These are phyloP conservation scores for Sphagnum contortum DNA, from an alignment of 225 moss, liverwort and hornwort species.

Conservation along the genomic window DNA sequence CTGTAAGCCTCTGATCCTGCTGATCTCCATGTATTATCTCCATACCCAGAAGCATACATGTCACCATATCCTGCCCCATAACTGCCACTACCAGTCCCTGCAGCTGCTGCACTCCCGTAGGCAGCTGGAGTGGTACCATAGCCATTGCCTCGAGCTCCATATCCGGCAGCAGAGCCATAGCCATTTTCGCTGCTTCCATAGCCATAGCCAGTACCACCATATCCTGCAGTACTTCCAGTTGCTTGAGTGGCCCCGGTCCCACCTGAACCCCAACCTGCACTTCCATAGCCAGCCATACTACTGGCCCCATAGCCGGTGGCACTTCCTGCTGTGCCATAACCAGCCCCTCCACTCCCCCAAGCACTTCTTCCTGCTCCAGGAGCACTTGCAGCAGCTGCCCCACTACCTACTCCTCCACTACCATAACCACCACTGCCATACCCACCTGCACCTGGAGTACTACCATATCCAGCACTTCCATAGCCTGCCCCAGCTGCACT, in stretches of 20 bases:
- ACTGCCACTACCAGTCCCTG: constrained; percentile 65
- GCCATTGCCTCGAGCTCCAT: constrained; percentile 80
- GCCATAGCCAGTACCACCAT: constrained; percentile 64
- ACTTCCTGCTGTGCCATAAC: constrained; percentile 64
- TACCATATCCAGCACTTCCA: constrained; percentile 78
- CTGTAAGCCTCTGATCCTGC: constrained; percentile 71
- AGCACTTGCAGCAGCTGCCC: constrained; percentile 48
- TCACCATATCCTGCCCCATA: constrained; percentile 61
- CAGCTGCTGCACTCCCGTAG: constrained; percentile 56
- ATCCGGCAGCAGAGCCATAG: constrained; percentile 66
- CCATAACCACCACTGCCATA: constrained; percentile 69
- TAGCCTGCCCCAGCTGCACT: constrained; percentile 69
- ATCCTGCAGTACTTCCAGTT: constrained; percentile 62
- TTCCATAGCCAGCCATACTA: constrained; percentile 78
- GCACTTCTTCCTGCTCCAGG: constrained; percentile 70
- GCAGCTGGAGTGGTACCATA: constrained; percentile 53
- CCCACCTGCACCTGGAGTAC: constrained; percentile 59
- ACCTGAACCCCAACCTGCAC: constrained; percentile 72
- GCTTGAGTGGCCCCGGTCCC: constrained; percentile 76
- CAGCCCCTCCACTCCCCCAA: constrained; percentile 84
- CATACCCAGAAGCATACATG: constrained; percentile 57
- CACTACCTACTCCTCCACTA: constrained; percentile 56
- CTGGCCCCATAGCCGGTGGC: constrained; percentile 65
- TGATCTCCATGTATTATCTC: constrained; percentile 89
- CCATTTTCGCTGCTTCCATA: constrained; percentile 83